Evolutionary conservation across 2,329 filamentous ascomycete genomes (phyloP).

Genomic region (Cercospora brassicicola): DNA sequence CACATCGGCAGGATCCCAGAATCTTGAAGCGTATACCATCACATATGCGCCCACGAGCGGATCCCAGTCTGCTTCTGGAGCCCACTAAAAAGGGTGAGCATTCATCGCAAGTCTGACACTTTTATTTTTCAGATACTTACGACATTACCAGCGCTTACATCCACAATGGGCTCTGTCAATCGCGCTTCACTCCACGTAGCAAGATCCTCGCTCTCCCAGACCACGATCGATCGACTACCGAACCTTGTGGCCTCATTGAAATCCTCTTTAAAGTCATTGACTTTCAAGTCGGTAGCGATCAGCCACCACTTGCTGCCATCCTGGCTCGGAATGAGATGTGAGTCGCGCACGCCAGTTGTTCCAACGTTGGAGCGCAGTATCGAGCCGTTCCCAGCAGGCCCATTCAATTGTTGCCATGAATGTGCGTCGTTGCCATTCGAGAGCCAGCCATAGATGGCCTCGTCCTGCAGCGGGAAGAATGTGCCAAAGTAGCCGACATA

Average conservation of each 20-base stretch:
- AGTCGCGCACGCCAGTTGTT: constrained; percentile 22
- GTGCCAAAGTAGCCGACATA: constrained; percentile 26
- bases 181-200: constrained; percentile 17
- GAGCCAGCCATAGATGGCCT: constrained; percentile 27
- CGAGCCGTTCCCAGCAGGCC: constrained; percentile 12
- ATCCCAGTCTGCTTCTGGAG: constrained; percentile 24
- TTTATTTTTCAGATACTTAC: not conserved
- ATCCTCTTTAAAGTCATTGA: constrained; percentile 30
- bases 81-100: not conserved
- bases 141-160: constrained; percentile 21
- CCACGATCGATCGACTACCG: constrained; percentile 26
- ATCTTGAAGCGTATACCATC: constrained; percentile 21
- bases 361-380: constrained; percentile 23
- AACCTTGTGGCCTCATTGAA: constrained; percentile 31
- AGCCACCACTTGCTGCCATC: constrained; percentile 25
- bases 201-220: constrained; percentile 23
- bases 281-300: constrained; percentile 26
- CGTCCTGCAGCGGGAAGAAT: constrained; percentile 36
- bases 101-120: too few species aligned
- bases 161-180: constrained; percentile 15
- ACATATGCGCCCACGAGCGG: constrained; percentile 14
- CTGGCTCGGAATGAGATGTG: constrained; percentile 15
- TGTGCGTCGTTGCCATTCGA: constrained; percentile 25
- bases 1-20: constrained; percentile 19
- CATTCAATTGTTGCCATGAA: constrained; percentile 18